Evolutionary conservation across 495 filamentous ascomycete genomes (phyloP).

Genomic region (Podospora comata): DNA sequence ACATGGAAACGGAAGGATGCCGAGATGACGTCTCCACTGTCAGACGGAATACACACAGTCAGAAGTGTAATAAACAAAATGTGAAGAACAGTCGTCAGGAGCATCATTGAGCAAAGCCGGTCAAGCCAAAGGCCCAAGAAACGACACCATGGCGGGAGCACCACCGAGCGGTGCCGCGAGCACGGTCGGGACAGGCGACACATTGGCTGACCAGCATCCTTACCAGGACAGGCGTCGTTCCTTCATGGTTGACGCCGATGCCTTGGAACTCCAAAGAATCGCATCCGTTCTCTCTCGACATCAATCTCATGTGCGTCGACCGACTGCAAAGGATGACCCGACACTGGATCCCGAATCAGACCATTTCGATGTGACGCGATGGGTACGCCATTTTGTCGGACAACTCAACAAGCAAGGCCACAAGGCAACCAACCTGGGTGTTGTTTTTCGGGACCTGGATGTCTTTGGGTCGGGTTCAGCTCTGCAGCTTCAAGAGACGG

Average conservation of each 20-base stretch:
- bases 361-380: conserved; percentile 27
- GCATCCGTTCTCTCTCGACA: background rate
- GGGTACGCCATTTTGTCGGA: conserved; percentile 24
- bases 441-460: conserved; percentile 51
- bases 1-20: background rate
- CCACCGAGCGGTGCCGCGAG: too few species aligned
- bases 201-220: background rate
- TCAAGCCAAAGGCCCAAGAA: too few species aligned
- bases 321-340: conserved; percentile 8
- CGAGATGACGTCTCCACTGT: background rate
- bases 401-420: conserved; percentile 28
- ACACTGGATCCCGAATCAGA: conserved; percentile 26
- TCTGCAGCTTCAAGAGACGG: conserved; percentile 56
- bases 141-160: too few species aligned
- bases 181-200: too few species aligned
- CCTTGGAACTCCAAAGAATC: background rate
- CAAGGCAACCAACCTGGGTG: conserved; percentile 29
- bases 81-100: too few species aligned
- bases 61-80: background rate
- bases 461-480: conserved; percentile 54
- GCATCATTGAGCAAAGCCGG: too few species aligned
- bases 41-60: background rate
- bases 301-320: background rate
- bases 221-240: background rate
- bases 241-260: background rate